These are phyloP conservation scores for Epichloe sp. DNA, from an alignment of 2,329 filamentous ascomycete genomes.

Conservation along the genomic window DNA sequence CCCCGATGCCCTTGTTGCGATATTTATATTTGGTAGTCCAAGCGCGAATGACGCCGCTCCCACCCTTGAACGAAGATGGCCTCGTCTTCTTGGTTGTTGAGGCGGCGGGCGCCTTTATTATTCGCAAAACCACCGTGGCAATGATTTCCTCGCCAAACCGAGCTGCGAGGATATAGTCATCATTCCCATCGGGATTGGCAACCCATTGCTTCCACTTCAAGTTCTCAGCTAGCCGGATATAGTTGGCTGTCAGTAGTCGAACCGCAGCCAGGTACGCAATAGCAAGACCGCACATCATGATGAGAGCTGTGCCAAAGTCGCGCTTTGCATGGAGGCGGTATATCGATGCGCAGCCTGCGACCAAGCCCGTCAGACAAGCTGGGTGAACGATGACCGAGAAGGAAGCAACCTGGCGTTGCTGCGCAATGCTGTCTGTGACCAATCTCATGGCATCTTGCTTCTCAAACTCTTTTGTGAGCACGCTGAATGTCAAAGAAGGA, in stretches of 20 bases:
- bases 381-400: conserved; percentile 51
- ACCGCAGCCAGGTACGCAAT: conserved; percentile 51
- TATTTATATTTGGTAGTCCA: conserved; percentile 68
- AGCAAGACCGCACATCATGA: conserved; percentile 44
- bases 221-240: conserved; percentile 49
- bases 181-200: conserved; percentile 19
- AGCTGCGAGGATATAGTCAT: conserved; percentile 50
- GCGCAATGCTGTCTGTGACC: conserved; percentile 67
- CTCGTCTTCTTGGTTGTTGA: conserved; percentile 2
- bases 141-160: conserved; percentile 54
- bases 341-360: conserved; percentile 24
- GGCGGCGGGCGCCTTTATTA: conserved; percentile 32
- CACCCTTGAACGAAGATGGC: conserved; percentile 25
- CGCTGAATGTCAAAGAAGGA: conserved; percentile 48
- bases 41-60: conserved; percentile 55
- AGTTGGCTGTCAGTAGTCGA: conserved; percentile 46
- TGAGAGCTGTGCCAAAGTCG: conserved; percentile 40
- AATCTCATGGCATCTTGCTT: conserved; percentile 56
- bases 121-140: conserved; percentile 53
- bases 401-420: conserved; percentile 61
- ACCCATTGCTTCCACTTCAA: conserved; percentile 50
- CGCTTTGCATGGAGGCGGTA: conserved; percentile 23
- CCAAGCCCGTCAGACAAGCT: conserved; percentile 32
- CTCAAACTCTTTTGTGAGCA: conserved; percentile 39
- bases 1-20: conserved; percentile 56